A percentile compares a stretch with the other conserved stretches of the same genome.
Conservation (phyloP, 768 basidiomycete genomes). For the Ramaria sp. region DNA sequence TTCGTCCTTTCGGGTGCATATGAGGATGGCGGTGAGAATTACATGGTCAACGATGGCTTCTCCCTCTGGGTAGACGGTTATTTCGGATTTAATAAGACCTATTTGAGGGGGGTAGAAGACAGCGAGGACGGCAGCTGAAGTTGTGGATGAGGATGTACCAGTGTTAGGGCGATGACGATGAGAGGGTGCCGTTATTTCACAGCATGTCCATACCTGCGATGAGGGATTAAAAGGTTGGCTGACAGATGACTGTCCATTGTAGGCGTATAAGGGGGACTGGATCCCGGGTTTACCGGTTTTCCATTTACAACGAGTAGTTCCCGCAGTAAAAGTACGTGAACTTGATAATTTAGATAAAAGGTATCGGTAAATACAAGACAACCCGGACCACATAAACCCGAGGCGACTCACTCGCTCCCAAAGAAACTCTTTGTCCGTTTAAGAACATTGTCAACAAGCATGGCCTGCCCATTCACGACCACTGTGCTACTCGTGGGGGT, state of each 20-base stretch:
- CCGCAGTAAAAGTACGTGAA: constrained; percentile 2
- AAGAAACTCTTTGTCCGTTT: constrained; percentile 7
- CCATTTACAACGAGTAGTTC: constrained; percentile 5
- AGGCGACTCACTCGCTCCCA: constrained; percentile 7
- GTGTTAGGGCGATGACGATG: background rate
- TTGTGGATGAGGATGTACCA: background rate
- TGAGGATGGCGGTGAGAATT: constrained; percentile 7
- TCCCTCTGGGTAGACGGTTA: constrained; percentile 1
- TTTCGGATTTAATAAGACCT: constrained; percentile 3
- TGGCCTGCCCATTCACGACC: constrained; percentile 4
- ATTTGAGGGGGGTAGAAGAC: constrained; percentile 4
- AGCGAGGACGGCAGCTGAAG: background rate
- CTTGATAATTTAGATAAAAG: background rate
- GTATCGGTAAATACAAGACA: background rate
- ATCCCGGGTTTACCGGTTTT: background rate
- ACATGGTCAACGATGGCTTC: constrained; percentile 2
- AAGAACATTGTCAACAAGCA: constrained; percentile 5
- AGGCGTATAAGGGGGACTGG: background rate
- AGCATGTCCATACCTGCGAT: background rate
- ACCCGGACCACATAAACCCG: background rate
- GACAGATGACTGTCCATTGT: background rate
- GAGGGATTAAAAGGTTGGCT: background rate
- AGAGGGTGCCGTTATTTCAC: background rate
- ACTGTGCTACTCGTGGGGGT: background rate
- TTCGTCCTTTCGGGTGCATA: constrained; percentile 4